A percentile compares a stretch with the other conserved stretches of the same genome.
These are phyloP conservation scores for Mychonastes homosphaera DNA, from an alignment of 139 green algal genomes.

Conservation along the genomic window DNA sequence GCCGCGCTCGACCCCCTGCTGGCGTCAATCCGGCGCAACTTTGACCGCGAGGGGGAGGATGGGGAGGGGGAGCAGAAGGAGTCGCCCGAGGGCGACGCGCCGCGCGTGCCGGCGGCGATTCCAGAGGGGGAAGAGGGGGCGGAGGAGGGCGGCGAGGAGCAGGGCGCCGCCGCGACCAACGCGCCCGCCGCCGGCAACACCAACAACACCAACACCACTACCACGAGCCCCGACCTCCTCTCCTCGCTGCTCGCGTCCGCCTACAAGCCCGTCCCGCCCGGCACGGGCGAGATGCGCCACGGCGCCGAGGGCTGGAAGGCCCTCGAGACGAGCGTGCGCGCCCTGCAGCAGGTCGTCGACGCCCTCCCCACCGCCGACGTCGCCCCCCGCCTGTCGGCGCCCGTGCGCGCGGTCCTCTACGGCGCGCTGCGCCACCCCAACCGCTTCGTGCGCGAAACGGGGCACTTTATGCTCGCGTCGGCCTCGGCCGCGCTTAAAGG, in stretches of 20 bases:
- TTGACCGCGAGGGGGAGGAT: slow-evolving; percentile 31
- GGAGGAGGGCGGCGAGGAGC: neutral
- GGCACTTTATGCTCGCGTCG: slow-evolving; percentile 46
- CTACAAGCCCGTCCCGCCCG: slow-evolving; percentile 23
- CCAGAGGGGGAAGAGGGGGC: neutral
- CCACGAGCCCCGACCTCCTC: slow-evolving; percentile 12
- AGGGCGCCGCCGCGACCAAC: neutral
- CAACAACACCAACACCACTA: slow-evolving; percentile 1
- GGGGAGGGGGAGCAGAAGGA: neutral
- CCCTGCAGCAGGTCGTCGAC: slow-evolving; percentile 22
- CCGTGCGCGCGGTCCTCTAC: slow-evolving; percentile 21
- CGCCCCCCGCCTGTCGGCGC: no score
- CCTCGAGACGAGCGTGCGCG: slow-evolving; percentile 53
- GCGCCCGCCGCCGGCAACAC: slow-evolving; percentile 2
- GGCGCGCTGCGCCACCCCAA: slow-evolving; percentile 66
- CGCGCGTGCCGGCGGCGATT: no score
- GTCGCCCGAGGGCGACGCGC: neutral
- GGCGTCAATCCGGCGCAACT: slow-evolving; percentile 49
- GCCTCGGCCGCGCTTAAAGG: slow-evolving; percentile 41
- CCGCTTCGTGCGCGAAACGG: slow-evolving; percentile 78
- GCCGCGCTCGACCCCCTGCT: slow-evolving; percentile 27
- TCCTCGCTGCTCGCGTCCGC: neutral
- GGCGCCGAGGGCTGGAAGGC: slow-evolving; percentile 86
- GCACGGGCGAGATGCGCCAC: slow-evolving; percentile 69
- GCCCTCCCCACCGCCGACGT: no score